These are phyloP conservation scores for Pichia sp. DNA, from an alignment of 1,139 yeast species.

Conservation along the genomic window DNA sequence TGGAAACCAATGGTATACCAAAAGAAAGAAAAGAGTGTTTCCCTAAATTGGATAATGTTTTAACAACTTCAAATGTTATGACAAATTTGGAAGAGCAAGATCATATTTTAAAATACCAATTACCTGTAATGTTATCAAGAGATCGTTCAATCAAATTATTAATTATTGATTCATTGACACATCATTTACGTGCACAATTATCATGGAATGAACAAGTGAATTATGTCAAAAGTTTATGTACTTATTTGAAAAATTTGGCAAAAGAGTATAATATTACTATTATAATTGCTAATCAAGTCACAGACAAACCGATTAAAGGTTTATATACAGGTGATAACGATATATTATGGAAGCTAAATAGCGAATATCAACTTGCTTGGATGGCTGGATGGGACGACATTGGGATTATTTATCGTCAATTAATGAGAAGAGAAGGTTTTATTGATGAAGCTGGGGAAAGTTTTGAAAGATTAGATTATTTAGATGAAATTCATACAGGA, in stretches of 20 bases:
- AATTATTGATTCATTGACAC: constrained; percentile 80
- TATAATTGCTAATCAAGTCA: constrained; percentile 75
- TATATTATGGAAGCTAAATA: constrained; percentile 37
- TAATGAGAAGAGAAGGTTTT: constrained; percentile 17
- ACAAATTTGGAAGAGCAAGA: constrained; percentile 68
- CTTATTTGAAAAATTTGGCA: constrained; percentile 48
- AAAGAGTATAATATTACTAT: constrained; percentile 48
- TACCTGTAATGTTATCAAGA: constrained; percentile 50
- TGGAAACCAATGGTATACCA: constrained; percentile 28
- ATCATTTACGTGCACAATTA: constrained; percentile 69
- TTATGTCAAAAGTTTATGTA: constrained; percentile 42
- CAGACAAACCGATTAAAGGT: constrained; percentile 44
- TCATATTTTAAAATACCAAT: constrained; percentile 64
- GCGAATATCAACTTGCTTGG: constrained; percentile 69
- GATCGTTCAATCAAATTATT: constrained; percentile 44
- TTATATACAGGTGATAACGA: constrained; percentile 26
- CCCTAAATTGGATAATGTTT: constrained; percentile 44
- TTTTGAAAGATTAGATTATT: constrained; percentile 21
- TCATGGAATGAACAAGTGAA: constrained; percentile 35
- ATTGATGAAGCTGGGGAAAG: constrained; percentile 18
- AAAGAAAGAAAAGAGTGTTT: constrained; percentile 15
- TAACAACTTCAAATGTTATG: constrained; percentile 49
- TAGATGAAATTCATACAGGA: constrained; percentile 15
- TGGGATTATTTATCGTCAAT: constrained; percentile 26
- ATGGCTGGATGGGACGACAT: constrained; percentile 66